Evolutionary conservation across 352 stramenopile species (phyloP), one percentile per base, ranked within the genome.

Genomic region (Peronospora farinosa): DNA sequence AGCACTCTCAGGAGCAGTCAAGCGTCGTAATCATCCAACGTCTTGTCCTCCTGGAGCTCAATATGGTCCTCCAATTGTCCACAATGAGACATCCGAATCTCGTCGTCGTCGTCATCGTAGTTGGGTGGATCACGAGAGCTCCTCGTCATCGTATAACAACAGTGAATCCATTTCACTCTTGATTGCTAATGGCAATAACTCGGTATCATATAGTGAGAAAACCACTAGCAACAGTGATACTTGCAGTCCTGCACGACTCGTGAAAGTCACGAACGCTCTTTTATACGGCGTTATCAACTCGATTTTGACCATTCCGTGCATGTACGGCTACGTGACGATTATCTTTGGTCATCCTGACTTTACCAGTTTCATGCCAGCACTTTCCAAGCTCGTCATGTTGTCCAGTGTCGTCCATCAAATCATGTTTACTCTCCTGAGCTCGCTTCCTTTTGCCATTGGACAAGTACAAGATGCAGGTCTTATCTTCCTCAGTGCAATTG

Each of bases 401-500:
- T 98, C 89, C 21, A 97, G 89, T 23, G 84, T 96, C 13, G 69
- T 99, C 15, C 96, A 99, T 66, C 96, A 93, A 49, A 61, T 88
- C 54, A 86, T 93, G 70, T 91, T 90, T 56, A 92, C 83, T 2
- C 45, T 85, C 8, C 76, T 98, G 43, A 97, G 82, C 42, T 88
- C 86, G 28, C 64, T 99, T 31, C 88, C 90, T 0, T 99, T 98
- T 69, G 94, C 96, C 7, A 97, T 99, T 30, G 96, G 96, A 11
- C 95, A 97, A 58, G 96, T 99, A 1, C 96, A 99, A 66, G 95
- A 99, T 63, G 95, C 96, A 4, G 96, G 96, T 0, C 80, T 99
- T 2, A 98, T 99, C 59, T 99, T 99, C 69, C 72, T 99, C 15
- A 92, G 72, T 40, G 77, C 79, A 41, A 99, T 99, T 48, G 92